phyloP scores from a whole-genome alignment of 768 basidiomycete species.

The Mycena indigotica region DNA sequence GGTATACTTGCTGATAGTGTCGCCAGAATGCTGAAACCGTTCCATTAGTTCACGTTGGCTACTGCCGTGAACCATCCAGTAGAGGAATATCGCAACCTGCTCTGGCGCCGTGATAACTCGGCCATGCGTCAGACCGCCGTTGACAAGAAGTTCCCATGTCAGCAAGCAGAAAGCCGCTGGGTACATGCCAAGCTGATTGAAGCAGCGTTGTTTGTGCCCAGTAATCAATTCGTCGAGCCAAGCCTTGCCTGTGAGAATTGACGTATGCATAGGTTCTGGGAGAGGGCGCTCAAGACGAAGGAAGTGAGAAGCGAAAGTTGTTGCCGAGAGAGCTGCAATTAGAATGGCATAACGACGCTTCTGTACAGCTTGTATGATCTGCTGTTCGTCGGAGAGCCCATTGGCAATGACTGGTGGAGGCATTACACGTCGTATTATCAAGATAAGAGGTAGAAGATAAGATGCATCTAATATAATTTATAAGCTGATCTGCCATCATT shows the following conservation, averaged over 20 bases:
- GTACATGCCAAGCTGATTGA: constrained; percentile 11
- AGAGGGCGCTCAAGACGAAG: background rate
- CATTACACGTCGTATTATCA: background rate
- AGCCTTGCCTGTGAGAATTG: constrained; percentile 16
- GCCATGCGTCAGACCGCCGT: background rate
- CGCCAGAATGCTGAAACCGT: constrained; percentile 5
- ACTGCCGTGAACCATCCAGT: constrained; percentile 8
- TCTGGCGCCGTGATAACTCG: constrained; percentile 11
- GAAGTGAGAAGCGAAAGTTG: background rate
- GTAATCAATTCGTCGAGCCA: constrained; percentile 20
- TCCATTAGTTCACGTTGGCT: constrained; percentile 14
- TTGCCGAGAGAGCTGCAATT: background rate
- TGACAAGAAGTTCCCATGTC: background rate
- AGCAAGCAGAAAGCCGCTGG: constrained; percentile 7
- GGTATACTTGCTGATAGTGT: constrained; percentile 1
- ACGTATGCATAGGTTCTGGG: constrained; percentile 13
- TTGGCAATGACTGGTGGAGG: background rate
- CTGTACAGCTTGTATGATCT: background rate
- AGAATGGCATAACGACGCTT: background rate
- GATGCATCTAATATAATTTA: background rate
- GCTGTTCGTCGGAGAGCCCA: background rate
- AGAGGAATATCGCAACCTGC: constrained; percentile 17
- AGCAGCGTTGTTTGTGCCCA: constrained; percentile 16
- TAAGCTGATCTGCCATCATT: background rate
- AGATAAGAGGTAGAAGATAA: background rate